Percentiles rank a stretch among this genome's conserved stretches.
Evolutionary conservation across 345 rosid genomes (phyloP).

Genomic region (Gossypium sturtianum): DNA sequence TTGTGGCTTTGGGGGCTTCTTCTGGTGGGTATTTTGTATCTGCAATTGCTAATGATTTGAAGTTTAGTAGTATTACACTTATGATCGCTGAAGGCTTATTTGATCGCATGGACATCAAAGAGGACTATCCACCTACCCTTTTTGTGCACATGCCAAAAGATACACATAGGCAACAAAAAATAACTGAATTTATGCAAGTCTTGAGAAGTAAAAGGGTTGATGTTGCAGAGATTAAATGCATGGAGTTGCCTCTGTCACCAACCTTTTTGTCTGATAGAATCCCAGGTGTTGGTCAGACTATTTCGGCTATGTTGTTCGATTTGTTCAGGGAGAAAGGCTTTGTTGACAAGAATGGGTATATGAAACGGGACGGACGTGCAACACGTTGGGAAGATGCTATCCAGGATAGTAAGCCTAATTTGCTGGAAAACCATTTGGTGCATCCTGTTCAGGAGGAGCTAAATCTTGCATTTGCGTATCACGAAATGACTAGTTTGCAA

Average conservation of each 20-base stretch:
- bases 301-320: conserved; percentile 50
- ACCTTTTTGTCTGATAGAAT: conserved; percentile 57
- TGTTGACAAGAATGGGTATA: conserved; percentile 60
- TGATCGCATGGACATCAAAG: conserved; percentile 43
- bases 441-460: conserved; percentile 81
- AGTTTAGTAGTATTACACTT: conserved; percentile 62
- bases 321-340: conserved; percentile 53
- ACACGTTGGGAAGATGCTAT: conserved; percentile 64
- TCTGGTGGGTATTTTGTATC: conserved; percentile 91
- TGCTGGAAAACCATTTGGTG: conserved; percentile 40
- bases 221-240: conserved; percentile 73
- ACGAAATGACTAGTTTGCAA: conserved; percentile 91
- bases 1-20: conserved; percentile 92
- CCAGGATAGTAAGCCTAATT: conserved; percentile 20
- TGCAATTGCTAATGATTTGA: conserved; percentile 48
- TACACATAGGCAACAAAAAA: conserved; percentile 50
- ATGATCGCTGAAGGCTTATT: conserved; percentile 89
- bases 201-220: conserved; percentile 59
- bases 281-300: conserved; percentile 37
- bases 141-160: conserved; percentile 97
- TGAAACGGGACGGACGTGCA: conserved; percentile 70
- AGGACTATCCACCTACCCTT: conserved; percentile 73
- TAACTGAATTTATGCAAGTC: conserved; percentile 43
- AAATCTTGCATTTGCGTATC: conserved; percentile 86
- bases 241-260: conserved; percentile 50